Conservation (phyloP, 73 alveolate genomes). For the Tetrahymena thermophila region DNA sequence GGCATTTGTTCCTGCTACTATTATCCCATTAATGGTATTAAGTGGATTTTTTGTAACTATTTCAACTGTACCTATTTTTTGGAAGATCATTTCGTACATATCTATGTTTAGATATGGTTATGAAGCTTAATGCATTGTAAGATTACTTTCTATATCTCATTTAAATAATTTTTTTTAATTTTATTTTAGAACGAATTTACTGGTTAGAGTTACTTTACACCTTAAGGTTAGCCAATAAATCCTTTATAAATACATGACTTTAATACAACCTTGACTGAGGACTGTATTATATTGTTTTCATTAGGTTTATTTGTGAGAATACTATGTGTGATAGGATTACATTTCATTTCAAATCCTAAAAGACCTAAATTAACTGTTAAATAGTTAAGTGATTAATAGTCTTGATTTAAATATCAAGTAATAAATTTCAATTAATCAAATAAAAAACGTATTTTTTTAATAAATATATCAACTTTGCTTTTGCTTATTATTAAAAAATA, state of each 20-base stretch:
- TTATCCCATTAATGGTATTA: constrained; percentile 43
- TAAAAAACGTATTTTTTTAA: no score
- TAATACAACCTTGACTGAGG: not conserved
- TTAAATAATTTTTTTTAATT: not conserved
- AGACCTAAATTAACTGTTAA: constrained; percentile 14
- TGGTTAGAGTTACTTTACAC: not conserved
- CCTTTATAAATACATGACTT: constrained; percentile 13
- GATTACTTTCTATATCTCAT: not conserved
- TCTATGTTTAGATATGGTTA: constrained; percentile 27
- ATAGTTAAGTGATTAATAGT: not conserved
- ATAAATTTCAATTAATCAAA: not conserved
- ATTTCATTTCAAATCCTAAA: constrained; percentile 16
- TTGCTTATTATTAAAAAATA: no score
- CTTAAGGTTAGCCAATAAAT: not conserved
- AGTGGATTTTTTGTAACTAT: constrained; percentile 41
- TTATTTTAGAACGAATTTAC: constrained; percentile 1
- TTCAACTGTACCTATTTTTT: constrained; percentile 12
- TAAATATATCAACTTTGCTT: no score
- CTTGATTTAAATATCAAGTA: not conserved
- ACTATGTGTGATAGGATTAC: not conserved
- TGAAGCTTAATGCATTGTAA: constrained; percentile 15
- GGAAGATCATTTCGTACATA: constrained; percentile 17
- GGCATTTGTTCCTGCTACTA: constrained; percentile 29
- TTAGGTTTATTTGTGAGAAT: constrained; percentile 20
- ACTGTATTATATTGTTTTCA: constrained; percentile 5